A percentile compares a stretch with the other conserved stretches of the same genome.
phyloP scores from a whole-genome alignment of 306 rosid species.

The Medicago ruthenica region DNA sequence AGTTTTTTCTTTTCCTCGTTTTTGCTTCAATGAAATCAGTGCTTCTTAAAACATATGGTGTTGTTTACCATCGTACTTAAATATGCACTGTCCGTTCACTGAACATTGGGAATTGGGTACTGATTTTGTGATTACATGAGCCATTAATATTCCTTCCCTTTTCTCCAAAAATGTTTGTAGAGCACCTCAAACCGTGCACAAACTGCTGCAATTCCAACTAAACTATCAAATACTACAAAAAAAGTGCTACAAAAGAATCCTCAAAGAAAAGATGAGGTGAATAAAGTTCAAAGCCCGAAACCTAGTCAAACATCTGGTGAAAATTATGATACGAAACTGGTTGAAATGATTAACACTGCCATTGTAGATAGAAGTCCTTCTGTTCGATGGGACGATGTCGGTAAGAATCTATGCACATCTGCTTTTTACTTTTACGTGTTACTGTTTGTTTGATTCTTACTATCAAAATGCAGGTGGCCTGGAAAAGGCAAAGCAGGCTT shows the following conservation, averaged over 20 bases:
- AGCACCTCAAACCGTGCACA: slow-evolving; percentile 53
- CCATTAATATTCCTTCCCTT: slow-evolving; percentile 31
- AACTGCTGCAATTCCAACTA: slow-evolving; percentile 55
- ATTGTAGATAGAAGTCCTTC: slow-evolving; percentile 97
- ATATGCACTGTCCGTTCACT: slow-evolving; percentile 5
- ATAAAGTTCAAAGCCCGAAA: slow-evolving; percentile 64
- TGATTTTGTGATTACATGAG: slow-evolving; percentile 33
- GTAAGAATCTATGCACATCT: slow-evolving; percentile 51
- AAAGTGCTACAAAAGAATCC: slow-evolving; percentile 50
- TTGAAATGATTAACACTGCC: slow-evolving; percentile 92
- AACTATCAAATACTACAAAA: slow-evolving; percentile 55
- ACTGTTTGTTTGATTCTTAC: slow-evolving; percentile 44
- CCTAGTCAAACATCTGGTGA: slow-evolving; percentile 59
- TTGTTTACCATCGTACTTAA: neutral
- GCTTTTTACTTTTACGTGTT: slow-evolving; percentile 15
- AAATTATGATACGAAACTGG: slow-evolving; percentile 71
- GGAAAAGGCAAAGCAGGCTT: slow-evolving; percentile 93
- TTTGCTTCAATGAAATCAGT: slow-evolving; percentile 1
- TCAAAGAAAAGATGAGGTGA: slow-evolving; percentile 50
- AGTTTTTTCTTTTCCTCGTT: slow-evolving; percentile 5
- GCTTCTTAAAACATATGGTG: slow-evolving; percentile 7
- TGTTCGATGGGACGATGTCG: slow-evolving; percentile 95
- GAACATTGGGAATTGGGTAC: neutral
- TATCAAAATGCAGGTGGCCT: slow-evolving; percentile 79
- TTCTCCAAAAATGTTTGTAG: slow-evolving; percentile 51